Evolutionary conservation across 192 early-diverging fungal species (phyloP).

Genomic region (Backusella luteola): DNA sequence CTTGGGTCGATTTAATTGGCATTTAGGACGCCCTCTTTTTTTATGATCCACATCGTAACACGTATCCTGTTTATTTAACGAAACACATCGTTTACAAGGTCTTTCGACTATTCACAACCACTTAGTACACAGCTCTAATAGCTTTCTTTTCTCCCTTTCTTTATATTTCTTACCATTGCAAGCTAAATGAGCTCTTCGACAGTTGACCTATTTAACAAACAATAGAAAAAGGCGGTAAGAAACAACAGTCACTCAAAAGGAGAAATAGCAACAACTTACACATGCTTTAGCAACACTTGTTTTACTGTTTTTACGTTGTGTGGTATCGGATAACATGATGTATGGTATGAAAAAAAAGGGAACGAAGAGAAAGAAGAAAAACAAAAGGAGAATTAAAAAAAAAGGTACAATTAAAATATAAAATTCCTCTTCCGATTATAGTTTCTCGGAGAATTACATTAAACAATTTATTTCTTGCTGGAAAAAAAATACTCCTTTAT

Average conservation of each 20-base stretch:
- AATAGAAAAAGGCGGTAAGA: not conserved
- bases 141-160: not conserved
- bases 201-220: constrained; percentile 48
- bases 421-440: constrained; percentile 2
- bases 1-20: constrained; percentile 32
- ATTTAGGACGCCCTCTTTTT: constrained; percentile 76
- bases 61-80: constrained; percentile 66
- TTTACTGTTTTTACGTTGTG: constrained; percentile 34
- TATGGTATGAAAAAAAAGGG: not conserved
- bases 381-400: not conserved
- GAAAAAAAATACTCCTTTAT: not conserved
- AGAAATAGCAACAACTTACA: constrained; percentile 14
- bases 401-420: not conserved
- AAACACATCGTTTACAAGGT: constrained; percentile 76
- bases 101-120: constrained; percentile 45
- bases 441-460: not conserved
- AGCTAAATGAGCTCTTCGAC: constrained; percentile 81
- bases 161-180: constrained; percentile 63
- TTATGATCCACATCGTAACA: constrained; percentile 86
- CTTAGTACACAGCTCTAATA: not conserved
- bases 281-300: constrained; percentile 88
- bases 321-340: not conserved
- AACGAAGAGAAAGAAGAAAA: not conserved
- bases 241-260: not conserved
- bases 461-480: not conserved